Evolutionary conservation across 495 filamentous ascomycete genomes (phyloP).

Genomic region (Hyaloscypha hepaticicola): DNA sequence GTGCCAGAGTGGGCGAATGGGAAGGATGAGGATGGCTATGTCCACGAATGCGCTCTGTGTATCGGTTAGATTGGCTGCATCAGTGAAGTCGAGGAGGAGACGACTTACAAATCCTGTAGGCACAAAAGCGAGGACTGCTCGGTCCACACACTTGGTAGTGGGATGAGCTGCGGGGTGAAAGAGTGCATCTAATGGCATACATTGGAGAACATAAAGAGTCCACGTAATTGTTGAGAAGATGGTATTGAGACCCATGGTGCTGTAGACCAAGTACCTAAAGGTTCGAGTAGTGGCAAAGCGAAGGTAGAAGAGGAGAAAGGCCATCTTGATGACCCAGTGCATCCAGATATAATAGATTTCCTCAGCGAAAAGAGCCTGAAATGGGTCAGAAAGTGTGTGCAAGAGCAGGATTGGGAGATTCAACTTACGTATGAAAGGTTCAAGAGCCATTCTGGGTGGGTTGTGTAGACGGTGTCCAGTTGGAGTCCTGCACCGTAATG

Average conservation of each 20-base stretch:
- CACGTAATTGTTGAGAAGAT: slow-evolving; percentile 39
- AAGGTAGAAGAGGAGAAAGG: slow-evolving; percentile 49
- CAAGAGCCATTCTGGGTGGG: not conserved
- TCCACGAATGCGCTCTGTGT: slow-evolving; percentile 40
- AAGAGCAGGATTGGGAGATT: not conserved
- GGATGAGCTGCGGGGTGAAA: slow-evolving; percentile 34
- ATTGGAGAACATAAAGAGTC: slow-evolving; percentile 22
- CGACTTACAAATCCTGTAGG: slow-evolving; percentile 25
- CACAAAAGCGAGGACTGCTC: slow-evolving; percentile 29
- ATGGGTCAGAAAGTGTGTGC: slow-evolving; percentile 21
- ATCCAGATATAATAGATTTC: slow-evolving; percentile 41
- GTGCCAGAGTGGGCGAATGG: slow-evolving; percentile 39
- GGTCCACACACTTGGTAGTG: slow-evolving; percentile 36
- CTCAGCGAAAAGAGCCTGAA: slow-evolving; percentile 33
- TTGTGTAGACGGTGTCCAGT: slow-evolving; percentile 34
- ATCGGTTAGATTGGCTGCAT: slow-evolving; percentile 33
- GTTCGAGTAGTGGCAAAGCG: slow-evolving; percentile 42
- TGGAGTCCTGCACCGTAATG: slow-evolving; percentile 38
- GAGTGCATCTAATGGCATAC: slow-evolving; percentile 18
- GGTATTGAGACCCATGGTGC: slow-evolving; percentile 36
- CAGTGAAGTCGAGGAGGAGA: slow-evolving; percentile 34
- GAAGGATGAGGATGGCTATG: slow-evolving; percentile 39
- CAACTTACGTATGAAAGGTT: slow-evolving; percentile 16
- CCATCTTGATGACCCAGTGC: slow-evolving; percentile 42
- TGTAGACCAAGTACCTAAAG: slow-evolving; percentile 39